phyloP scores from a whole-genome alignment of 2,329 filamentous ascomycete species.

The Neofusicoccum ribis region DNA sequence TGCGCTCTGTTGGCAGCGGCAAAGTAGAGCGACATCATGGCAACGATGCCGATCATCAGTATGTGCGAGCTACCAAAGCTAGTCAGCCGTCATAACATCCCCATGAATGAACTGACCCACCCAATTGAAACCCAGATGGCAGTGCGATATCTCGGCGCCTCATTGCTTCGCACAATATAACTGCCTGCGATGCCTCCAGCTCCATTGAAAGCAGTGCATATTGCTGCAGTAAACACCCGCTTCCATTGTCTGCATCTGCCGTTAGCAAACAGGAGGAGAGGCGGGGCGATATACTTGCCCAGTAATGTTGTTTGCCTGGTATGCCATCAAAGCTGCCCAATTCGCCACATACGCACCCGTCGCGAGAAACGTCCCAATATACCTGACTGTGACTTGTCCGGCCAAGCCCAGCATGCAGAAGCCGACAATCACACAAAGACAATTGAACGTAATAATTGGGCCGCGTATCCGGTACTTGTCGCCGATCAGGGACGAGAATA shows the following conservation, averaged over 20 bases:
- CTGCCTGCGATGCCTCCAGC: conserved; percentile 65
- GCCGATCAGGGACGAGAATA: conserved; percentile 62
- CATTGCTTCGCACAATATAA: conserved; percentile 62
- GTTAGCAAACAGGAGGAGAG: conserved; percentile 25
- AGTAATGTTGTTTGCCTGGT: conserved; percentile 61
- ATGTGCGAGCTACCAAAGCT: conserved; percentile 50
- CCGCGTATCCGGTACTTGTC: conserved; percentile 62
- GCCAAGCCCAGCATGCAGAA: conserved; percentile 67
- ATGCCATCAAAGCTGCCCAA: conserved; percentile 66
- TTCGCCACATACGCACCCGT: conserved; percentile 70
- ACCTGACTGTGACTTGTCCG: conserved; percentile 60
- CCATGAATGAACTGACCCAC: conserved; percentile 24
- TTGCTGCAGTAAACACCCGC: conserved; percentile 61
- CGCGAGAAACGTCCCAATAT: conserved; percentile 64
- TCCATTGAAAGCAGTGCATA: conserved; percentile 62
- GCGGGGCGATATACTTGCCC: conserved; percentile 28
- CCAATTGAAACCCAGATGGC: conserved; percentile 69
- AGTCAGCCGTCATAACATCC: neutral
- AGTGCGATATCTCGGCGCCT: conserved; percentile 64
- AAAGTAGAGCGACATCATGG: conserved; percentile 55
- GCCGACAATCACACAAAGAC: conserved; percentile 60
- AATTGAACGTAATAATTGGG: conserved; percentile 66
- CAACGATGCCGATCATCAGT: conserved; percentile 58
- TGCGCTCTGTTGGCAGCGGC: conserved; percentile 53
- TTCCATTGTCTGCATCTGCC: conserved; percentile 60